phyloP scores from a whole-genome alignment of 2,329 filamentous ascomycete genomes.

The Aureobasidium leucospermi region DNA sequence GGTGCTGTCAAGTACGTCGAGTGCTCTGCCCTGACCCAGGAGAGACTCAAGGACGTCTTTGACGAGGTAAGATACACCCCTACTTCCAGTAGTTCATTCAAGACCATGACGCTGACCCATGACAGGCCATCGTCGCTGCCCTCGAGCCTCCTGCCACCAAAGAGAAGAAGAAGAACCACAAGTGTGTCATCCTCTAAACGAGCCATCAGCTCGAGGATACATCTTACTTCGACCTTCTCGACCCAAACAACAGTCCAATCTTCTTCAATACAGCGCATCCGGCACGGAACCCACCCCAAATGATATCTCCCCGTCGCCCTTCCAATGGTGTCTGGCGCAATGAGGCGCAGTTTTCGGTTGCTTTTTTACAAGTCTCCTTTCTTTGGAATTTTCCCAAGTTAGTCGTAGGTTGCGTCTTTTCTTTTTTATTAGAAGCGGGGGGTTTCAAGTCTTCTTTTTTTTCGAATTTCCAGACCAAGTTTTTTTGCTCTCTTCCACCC shows the following conservation, averaged over 20 bases:
- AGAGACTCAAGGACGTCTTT: conserved; percentile 98
- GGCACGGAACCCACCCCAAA: conserved; percentile 11
- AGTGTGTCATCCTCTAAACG: conserved; percentile 31
- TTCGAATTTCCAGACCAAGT: background rate
- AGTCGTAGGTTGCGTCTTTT: conserved; percentile 13
- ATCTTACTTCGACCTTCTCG: background rate
- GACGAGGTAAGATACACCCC: conserved; percentile 66
- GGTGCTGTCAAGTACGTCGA: conserved; percentile 98
- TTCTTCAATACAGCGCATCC: conserved; percentile 11
- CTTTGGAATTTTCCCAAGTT: background rate
- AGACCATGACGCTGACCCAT: background rate
- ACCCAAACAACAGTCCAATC: background rate
- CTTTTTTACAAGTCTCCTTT: background rate
- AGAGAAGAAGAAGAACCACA: conserved; percentile 29
- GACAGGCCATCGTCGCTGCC: conserved; percentile 86
- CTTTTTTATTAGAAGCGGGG: conserved; percentile 5
- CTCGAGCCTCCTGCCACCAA: conserved; percentile 72
- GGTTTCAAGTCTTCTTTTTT: conserved; percentile 5
- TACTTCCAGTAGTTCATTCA: background rate
- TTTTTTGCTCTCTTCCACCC: background rate
- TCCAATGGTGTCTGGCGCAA: conserved; percentile 13
- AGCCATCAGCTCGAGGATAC: background rate
- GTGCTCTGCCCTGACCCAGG: conserved; percentile 95
- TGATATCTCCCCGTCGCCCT: conserved; percentile 4
- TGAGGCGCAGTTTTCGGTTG: conserved; percentile 13